phyloP scores from a whole-genome alignment of 768 basidiomycete species.

The Stropharia rugosoannulata region DNA sequence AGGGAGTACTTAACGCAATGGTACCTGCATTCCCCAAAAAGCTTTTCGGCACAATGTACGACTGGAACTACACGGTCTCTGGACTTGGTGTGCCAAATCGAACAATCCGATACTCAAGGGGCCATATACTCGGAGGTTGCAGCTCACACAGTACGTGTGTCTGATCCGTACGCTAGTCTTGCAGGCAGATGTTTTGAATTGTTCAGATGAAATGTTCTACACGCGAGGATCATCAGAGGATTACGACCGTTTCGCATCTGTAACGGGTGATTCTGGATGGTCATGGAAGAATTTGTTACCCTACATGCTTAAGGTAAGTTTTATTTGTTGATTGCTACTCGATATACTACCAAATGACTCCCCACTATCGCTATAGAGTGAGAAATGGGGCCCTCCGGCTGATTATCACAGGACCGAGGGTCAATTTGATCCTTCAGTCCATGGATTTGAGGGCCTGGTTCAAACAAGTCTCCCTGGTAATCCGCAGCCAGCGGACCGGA shows the following conservation, averaged over 20 bases:
- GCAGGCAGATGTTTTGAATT: too few species aligned
- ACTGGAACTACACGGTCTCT: constrained; percentile 27
- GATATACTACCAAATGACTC: constrained; percentile 3
- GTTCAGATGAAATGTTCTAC: constrained; percentile 23
- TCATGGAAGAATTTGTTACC: constrained; percentile 24
- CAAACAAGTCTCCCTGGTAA: constrained; percentile 20
- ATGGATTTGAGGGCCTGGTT: constrained; percentile 16
- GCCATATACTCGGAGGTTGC: constrained; percentile 32
- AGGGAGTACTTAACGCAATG: constrained; percentile 15
- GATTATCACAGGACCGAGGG: constrained; percentile 27
- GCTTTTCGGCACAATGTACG: constrained; percentile 6
- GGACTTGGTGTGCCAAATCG: constrained; percentile 26
- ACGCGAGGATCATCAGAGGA: constrained; percentile 24
- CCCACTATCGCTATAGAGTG: constrained; percentile 1
- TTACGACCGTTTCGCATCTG: constrained; percentile 8
- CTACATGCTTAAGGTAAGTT: constrained; percentile 22
- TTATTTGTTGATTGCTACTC: constrained; percentile 22
- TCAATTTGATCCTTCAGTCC: constrained; percentile 28
- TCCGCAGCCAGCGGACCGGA: constrained; percentile 25
- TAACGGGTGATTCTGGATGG: constrained; percentile 49
- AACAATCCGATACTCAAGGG: constrained; percentile 27
- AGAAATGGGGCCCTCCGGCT: constrained; percentile 18
- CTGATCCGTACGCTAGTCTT: too few species aligned
- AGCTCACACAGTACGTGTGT: constrained; percentile 14
- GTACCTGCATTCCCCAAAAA: constrained; percentile 15